Conservation (phyloP, 2,329 filamentous ascomycete species). For the Pezizomycotina sp. region DNA sequence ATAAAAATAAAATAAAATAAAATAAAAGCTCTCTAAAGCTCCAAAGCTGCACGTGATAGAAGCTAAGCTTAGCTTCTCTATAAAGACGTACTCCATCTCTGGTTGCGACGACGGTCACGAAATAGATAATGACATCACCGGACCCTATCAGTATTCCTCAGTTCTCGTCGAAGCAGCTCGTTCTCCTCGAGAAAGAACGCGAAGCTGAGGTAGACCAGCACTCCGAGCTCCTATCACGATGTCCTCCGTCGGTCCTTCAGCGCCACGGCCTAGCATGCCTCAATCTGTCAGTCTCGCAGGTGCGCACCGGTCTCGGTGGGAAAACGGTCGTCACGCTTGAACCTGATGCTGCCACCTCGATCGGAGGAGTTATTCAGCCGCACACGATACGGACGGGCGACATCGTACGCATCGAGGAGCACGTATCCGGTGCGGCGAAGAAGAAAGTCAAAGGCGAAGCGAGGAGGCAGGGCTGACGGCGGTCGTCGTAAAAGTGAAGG, state of each 20-base stretch:
- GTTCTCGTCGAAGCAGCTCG: too few relatives aligned
- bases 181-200: too few relatives aligned
- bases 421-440: conserved; percentile 52
- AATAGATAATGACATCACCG: too few relatives aligned
- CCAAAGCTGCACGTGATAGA: too few relatives aligned
- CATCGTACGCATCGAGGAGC: conserved; percentile 59
- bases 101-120: too few relatives aligned
- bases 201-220: too few relatives aligned
- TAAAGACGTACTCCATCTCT: too few relatives aligned
- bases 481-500: conserved; percentile 50
- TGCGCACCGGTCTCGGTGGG: conserved; percentile 81
- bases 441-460: conserved; percentile 56
- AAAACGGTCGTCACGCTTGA: conserved; percentile 70
- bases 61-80: too few relatives aligned
- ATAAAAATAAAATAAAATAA: too few relatives aligned
- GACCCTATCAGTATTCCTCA: too few relatives aligned
- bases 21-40: too few relatives aligned
- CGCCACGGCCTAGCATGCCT: conserved; percentile 63
- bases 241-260: conserved; percentile 32
- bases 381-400: conserved; percentile 63
- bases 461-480: conserved; percentile 50
- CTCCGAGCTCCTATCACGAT: too few relatives aligned
- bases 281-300: conserved; percentile 56
- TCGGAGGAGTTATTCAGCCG: conserved; percentile 43
- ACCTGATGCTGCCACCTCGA: conserved; percentile 47